Conservation (phyloP, 768 basidiomycete species). For the Lactifluus piperatus region DNA sequence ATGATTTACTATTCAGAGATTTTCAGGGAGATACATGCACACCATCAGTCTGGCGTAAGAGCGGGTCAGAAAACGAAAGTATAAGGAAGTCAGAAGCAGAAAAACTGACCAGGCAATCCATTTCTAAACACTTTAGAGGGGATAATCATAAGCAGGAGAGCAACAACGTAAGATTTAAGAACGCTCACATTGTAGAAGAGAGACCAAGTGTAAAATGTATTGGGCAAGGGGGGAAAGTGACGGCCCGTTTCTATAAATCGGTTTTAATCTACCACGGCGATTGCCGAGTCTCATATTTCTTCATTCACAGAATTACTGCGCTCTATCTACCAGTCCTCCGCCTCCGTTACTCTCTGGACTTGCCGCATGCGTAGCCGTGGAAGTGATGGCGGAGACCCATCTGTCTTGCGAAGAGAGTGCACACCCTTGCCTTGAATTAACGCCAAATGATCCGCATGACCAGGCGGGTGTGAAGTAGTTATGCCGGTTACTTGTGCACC, state of each 20-base stretch:
- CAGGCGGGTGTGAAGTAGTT: constrained; percentile 45
- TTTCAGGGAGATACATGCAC: constrained; percentile 20
- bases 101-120: constrained; percentile 47
- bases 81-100: neutral
- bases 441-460: constrained; percentile 57
- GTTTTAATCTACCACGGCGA: constrained; percentile 6
- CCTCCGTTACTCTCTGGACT: no score
- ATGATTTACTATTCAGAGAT: neutral
- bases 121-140: constrained; percentile 22
- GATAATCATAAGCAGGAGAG: neutral
- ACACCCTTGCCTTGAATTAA: constrained; percentile 83
- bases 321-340: constrained; percentile 30
- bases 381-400: no score
- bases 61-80: neutral
- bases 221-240: no score
- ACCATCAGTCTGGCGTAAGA: constrained; percentile 48
- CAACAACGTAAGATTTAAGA: neutral
- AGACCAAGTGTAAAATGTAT: neutral
- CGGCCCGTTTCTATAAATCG: no score
- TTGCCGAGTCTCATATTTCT: neutral
- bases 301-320: no score
- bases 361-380: no score
- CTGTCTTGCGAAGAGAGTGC: no score
- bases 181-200: neutral
- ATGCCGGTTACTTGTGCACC: constrained; percentile 22